Evolutionary conservation across 106 monocot genomes (phyloP).

Genomic region (Acorus gramineus): DNA sequence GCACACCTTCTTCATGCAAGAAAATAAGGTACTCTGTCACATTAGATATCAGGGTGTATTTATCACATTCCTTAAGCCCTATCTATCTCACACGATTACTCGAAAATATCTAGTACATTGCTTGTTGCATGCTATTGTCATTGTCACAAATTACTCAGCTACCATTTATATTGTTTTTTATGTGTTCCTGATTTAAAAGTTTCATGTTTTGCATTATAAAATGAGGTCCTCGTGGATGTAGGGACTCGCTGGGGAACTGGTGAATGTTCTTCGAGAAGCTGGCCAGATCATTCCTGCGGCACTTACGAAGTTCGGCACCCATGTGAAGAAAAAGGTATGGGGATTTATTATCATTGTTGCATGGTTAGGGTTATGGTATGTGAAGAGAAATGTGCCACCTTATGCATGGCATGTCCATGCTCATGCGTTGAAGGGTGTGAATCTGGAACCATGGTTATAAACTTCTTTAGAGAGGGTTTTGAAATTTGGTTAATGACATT

Average conservation of each 20-base stretch:
- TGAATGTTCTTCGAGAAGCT: constrained; percentile 90
- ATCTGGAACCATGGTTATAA: no score
- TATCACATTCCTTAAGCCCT: no score
- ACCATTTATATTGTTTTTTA: neutral
- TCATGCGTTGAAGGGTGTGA: no score
- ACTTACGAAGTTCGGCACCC: constrained; percentile 83
- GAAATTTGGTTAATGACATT: no score
- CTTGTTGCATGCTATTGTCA: neutral
- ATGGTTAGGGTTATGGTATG: no score
- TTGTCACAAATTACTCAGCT: neutral
- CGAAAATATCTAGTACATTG: no score
- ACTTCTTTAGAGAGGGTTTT: no score
- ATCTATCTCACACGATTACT: no score
- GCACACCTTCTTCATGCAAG: constrained; percentile 87
- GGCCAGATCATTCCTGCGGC: constrained; percentile 75
- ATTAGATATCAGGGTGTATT: no score
- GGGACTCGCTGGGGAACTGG: constrained; percentile 92
- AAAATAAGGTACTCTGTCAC: constrained; percentile 56
- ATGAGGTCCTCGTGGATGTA: constrained; percentile 3
- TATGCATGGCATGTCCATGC: no score
- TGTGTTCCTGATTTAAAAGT: neutral
- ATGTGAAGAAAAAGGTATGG: constrained; percentile 95
- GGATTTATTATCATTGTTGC: no score
- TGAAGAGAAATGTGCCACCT: no score
- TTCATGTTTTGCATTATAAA: neutral